phyloP scores from a whole-genome alignment of 495 filamentous ascomycete genomes.

The Penicillium nucicola region DNA sequence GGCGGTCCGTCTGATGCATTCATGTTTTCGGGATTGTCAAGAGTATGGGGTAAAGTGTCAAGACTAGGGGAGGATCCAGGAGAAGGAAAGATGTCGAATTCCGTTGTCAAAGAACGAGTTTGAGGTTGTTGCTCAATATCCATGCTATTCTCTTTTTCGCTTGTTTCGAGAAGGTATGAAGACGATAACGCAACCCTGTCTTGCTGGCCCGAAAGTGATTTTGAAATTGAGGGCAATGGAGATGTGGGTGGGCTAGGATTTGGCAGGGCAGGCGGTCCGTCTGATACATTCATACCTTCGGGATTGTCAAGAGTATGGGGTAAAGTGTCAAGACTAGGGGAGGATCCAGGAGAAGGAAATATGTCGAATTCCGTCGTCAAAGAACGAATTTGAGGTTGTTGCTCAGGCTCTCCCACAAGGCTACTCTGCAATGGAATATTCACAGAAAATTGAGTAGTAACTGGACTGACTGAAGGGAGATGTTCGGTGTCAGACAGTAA shows the following conservation, averaged over 20 bases:
- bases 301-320: conserved; percentile 15
- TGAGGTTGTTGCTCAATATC: conserved; percentile 11
- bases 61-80: neutral
- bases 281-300: conserved; percentile 14
- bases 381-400: conserved; percentile 1
- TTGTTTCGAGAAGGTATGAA: conserved; percentile 37
- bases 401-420: conserved; percentile 14
- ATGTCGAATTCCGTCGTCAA: conserved; percentile 1
- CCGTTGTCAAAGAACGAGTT: neutral
- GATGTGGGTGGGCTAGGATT: conserved; percentile 37
- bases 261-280: conserved; percentile 38
- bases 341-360: neutral
- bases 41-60: conserved; percentile 14
- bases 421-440: conserved; percentile 6
- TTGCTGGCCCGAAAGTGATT: conserved; percentile 27
- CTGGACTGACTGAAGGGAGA: conserved; percentile 19
- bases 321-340: conserved; percentile 8
- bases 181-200: conserved; percentile 35
- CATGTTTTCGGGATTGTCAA: conserved; percentile 11
- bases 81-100: conserved; percentile 1
- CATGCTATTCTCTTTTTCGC: conserved; percentile 33
- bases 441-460: neutral
- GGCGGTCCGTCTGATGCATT: conserved; percentile 28
- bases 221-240: conserved; percentile 28
- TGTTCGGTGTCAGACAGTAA: conserved; percentile 21